Conservation (phyloP, 805 yeast genomes). For the Monosporozyma siamensis region DNA sequence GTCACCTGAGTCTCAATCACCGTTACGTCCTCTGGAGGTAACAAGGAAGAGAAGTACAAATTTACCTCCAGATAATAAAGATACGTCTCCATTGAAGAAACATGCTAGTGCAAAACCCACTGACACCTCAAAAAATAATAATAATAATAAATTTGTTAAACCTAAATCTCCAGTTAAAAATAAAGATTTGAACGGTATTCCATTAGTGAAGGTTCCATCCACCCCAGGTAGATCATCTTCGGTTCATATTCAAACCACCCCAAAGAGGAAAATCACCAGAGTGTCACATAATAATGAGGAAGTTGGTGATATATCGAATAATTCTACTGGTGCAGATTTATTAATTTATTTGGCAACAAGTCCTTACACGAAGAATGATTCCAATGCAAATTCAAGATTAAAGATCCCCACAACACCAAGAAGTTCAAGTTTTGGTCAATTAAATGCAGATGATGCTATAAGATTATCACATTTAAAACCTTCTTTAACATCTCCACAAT, state of each 20-base stretch:
- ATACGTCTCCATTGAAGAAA: slow-evolving; percentile 9
- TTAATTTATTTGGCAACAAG: slow-evolving; percentile 31
- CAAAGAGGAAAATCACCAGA: slow-evolving; percentile 4
- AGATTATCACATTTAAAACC: slow-evolving; percentile 25
- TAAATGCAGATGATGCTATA: slow-evolving; percentile 15
- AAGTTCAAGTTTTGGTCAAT: slow-evolving; percentile 3
- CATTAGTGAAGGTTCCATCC: slow-evolving; percentile 6
- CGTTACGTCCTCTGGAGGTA: not conserved
- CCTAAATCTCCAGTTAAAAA: not conserved
- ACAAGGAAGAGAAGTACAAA: not conserved
- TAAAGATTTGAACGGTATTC: not conserved
- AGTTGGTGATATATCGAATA: not conserved
- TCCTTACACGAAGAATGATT: slow-evolving; percentile 19
- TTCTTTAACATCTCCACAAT: slow-evolving; percentile 24
- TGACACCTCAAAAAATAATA: not conserved
- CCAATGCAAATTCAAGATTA: not conserved
- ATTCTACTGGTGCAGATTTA: slow-evolving; percentile 26
- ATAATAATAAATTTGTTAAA: not conserved
- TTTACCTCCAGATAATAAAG: not conserved
- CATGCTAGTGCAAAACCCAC: not conserved
- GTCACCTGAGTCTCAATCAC: too few relatives aligned
- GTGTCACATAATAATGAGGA: slow-evolving; percentile 4
- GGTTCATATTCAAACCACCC: slow-evolving; percentile 3
- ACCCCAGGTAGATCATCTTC: slow-evolving; percentile 8
- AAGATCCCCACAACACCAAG: slow-evolving; percentile 25